phyloP scores from a whole-genome alignment of 2,329 filamentous ascomycete species.

The Colletotrichum sojae region DNA sequence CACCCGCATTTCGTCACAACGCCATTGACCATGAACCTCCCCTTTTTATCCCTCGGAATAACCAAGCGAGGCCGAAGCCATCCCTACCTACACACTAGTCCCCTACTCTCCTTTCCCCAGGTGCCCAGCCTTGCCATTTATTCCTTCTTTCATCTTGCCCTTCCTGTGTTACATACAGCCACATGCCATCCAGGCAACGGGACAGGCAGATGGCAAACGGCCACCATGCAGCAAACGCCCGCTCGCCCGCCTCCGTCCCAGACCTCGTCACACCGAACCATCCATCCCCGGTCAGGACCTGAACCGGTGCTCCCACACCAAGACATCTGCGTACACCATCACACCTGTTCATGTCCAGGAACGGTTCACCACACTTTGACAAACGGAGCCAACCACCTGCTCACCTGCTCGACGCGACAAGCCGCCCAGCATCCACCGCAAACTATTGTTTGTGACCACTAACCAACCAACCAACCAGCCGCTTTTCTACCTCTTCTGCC shows the following conservation, averaged over 20 bases:
- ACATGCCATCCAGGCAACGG: not conserved
- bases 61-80: not conserved
- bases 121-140: constrained; percentile 35
- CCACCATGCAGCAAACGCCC: not conserved
- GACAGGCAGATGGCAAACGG: constrained; percentile 22
- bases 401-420: constrained; percentile 10
- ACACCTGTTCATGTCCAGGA: not conserved
- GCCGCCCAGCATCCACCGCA: not conserved
- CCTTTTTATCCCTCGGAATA: constrained; percentile 13
- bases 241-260: constrained; percentile 22
- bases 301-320: constrained; percentile 23
- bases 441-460: constrained; percentile 8
- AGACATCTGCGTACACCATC: constrained; percentile 7
- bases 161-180: constrained; percentile 6
- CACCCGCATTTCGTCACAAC: not conserved
- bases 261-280: constrained; percentile 32
- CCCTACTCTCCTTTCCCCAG: not conserved
- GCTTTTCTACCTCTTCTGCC: not conserved
- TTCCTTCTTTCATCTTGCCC: not conserved
- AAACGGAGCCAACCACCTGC: constrained; percentile 4
- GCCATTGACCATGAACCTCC: not conserved
- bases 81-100: not conserved
- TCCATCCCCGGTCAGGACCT: constrained; percentile 7
- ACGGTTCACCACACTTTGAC: not conserved
- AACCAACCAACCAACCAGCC: not conserved